phyloP scores from a whole-genome alignment of 345 rosid species.

The Hirschfeldia incana region DNA sequence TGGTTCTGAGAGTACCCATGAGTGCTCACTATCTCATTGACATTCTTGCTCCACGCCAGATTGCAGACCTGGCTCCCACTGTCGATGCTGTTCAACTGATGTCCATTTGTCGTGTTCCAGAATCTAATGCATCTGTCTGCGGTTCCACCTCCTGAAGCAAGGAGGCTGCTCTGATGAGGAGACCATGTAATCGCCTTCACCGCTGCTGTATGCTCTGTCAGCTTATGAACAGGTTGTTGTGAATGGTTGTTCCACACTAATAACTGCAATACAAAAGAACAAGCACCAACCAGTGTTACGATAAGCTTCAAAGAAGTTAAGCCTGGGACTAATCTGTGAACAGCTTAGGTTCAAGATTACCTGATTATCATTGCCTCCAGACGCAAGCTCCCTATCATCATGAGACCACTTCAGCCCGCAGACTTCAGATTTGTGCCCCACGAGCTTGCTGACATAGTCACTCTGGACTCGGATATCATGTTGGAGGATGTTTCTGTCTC shows the following conservation, averaged over 20 bases:
- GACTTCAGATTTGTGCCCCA: conserved; percentile 97
- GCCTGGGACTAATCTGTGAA: neutral
- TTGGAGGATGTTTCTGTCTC: conserved; percentile 88
- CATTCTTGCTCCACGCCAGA: conserved; percentile 97
- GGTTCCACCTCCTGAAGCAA: conserved; percentile 98
- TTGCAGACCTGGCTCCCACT: conserved; percentile 99
- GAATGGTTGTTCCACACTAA: conserved; percentile 97
- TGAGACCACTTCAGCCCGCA: conserved; percentile 97
- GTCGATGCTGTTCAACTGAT: conserved; percentile 81
- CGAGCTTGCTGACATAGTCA: conserved; percentile 70
- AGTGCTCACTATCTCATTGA: conserved; percentile 93
- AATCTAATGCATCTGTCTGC: conserved; percentile 95
- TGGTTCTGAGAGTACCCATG: conserved; percentile 98
- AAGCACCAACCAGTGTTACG: neutral
- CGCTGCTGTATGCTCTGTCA: conserved; percentile 98
- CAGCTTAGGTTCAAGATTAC: conserved; percentile 38
- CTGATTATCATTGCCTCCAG: conserved; percentile 99
- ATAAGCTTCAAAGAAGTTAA: neutral
- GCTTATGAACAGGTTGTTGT: conserved; percentile 65
- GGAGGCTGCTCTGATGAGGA: conserved; percentile 91
- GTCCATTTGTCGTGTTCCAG: conserved; percentile 92
- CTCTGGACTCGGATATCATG: conserved; percentile 88
- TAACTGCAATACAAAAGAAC: conserved; percentile 56
- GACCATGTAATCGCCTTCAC: conserved; percentile 99
- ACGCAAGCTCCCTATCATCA: conserved; percentile 97